Evolutionary conservation across 1,284 basidiomycete species (phyloP), one percentile per base, ranked within the genome.

Genomic region (Puccinia coronata): DNA sequence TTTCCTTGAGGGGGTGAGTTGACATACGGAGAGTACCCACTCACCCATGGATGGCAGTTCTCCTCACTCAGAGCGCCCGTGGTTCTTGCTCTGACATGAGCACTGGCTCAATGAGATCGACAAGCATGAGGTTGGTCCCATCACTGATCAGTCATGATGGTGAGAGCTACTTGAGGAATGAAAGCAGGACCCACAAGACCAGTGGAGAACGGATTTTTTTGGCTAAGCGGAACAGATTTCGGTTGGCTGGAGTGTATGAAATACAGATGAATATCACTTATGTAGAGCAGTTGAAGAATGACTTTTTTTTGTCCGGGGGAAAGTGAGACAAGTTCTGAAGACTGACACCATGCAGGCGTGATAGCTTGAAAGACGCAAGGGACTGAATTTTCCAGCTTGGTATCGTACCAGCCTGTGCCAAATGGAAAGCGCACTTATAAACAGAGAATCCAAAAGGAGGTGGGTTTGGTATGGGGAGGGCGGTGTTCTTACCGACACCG

Each of bases 191-290:
- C 84, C 85, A 94, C 92, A 98, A 98, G 72, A 97, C 93, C 36
- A 98, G 88, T 2, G 94, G 93, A 0, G 93, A 95, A 85, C 95
- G 92, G 87, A 96, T 95, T 88, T 97, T 98, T 87, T 97, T 95
- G 0, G 96, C 95, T 47, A 98, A 87, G 20, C 95, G 90, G 43
- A 90, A 90, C 47, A 98, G 89, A 85, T 98, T 98, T 49, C 92
- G 90, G 84, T 97, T 97, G 84, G 95, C 96, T 95, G 94, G 96
- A 18, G n/a, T 94, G 51, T 25, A 72, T 61, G 25, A 18, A 14
- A 34, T 12, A 20, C 28, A 12, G 49, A 41, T 63, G 4, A 43
- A n/a, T n/a, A n/a, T n/a, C n/a, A n/a, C n/a, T n/a, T n/a, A n/a
- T n/a, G n/a, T n/a, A n/a, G n/a, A n/a, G n/a, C n/a, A n/a, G n/a